These are phyloP conservation scores for Russula dissimulans DNA, from an alignment of 768 basidiomycete genomes.

Conservation along the genomic window DNA sequence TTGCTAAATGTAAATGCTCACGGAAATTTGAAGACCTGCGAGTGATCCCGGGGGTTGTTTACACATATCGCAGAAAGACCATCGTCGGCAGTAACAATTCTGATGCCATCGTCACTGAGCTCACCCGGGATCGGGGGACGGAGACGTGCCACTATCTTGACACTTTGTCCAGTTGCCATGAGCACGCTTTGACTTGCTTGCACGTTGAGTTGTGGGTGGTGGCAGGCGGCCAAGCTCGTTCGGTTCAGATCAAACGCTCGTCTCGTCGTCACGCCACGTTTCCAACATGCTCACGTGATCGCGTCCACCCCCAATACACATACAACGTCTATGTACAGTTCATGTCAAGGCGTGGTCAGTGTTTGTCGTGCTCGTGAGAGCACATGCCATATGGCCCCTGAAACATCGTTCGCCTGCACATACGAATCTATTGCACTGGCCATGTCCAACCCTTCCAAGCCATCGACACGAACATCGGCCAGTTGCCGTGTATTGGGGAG, in stretches of 20 bases:
- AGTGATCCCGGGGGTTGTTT: conserved; percentile 57
- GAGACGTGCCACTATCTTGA: conserved; percentile 65
- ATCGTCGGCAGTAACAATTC: conserved; percentile 36
- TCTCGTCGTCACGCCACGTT: not conserved
- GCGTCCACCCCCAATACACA: not conserved
- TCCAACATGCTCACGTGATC: conserved; percentile 11
- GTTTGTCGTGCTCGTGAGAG: conserved; percentile 37
- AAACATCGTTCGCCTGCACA: conserved; percentile 54
- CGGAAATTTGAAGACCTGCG: conserved; percentile 74
- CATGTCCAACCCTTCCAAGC: conserved; percentile 42
- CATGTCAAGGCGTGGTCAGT: not conserved
- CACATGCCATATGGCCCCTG: conserved; percentile 54
- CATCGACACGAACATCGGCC: conserved; percentile 48
- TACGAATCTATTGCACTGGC: conserved; percentile 53
- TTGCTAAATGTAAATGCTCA: conserved; percentile 27
- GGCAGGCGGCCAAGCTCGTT: not conserved
- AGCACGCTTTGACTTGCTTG: not conserved
- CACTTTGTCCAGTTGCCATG: conserved; percentile 33
- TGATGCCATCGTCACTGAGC: conserved; percentile 50
- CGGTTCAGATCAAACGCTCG: not conserved
- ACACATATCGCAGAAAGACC: conserved; percentile 48
- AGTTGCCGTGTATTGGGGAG: conserved; percentile 59
- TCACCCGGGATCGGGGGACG: conserved; percentile 57
- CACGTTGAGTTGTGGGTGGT: not conserved
- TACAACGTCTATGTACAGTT: too few relatives aligned